A percentile compares a stretch with the other conserved stretches of the same genome.
Evolutionary conservation across 208 protist genomes (phyloP).

Genomic region (Crithidia acanthocephali): DNA sequence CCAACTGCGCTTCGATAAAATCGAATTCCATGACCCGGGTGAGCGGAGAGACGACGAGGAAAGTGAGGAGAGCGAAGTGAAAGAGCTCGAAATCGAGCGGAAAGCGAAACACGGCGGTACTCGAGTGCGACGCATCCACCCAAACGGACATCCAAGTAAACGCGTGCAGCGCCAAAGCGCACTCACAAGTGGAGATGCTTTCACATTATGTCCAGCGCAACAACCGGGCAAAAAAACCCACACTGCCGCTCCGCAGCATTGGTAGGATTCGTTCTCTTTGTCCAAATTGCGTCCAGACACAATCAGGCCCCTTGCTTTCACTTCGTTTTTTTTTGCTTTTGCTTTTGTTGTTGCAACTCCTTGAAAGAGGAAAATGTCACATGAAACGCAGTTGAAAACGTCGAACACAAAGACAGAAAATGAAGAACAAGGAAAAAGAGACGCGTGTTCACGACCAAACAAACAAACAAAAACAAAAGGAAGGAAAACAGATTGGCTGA

Average conservation of each 20-base stretch:
- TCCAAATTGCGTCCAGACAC: no score
- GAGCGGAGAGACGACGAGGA: neutral
- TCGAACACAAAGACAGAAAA: neutral
- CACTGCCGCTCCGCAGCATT: no score
- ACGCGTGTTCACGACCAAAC: neutral
- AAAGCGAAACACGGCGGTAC: no score
- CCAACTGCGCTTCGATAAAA: constrained; percentile 71
- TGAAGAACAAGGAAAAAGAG: neutral
- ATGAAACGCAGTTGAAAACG: neutral
- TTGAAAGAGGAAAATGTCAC: neutral
- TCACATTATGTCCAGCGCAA: no score
- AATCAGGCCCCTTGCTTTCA: neutral
- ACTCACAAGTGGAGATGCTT: no score
- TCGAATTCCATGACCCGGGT: neutral
- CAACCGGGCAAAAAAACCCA: no score
- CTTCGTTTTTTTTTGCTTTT: neutral
- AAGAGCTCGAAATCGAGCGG: no score
- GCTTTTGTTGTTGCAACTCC: neutral
- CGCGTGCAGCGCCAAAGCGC: no score
- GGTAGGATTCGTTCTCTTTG: no score
- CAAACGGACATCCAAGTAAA: no score
- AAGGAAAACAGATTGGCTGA: constrained; percentile 10
- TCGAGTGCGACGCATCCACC: no score
- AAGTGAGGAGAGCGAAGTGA: neutral
- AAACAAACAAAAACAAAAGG: neutral